These are phyloP conservation scores for Jacaranda mimosifolia DNA, from an alignment of 257 asterid genomes.

Conservation along the genomic window DNA sequence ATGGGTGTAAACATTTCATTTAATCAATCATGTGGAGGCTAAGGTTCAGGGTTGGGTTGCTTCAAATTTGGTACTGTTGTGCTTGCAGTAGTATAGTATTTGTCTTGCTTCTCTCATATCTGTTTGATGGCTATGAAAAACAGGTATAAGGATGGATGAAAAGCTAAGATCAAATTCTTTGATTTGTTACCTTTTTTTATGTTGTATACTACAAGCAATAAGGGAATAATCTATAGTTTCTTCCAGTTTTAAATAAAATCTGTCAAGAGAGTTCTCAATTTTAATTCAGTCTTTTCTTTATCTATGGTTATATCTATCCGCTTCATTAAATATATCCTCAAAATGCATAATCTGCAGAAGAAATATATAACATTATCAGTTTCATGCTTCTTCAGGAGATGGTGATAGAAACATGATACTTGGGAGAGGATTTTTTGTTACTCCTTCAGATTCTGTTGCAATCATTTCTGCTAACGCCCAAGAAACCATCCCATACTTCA, in stretches of 20 bases:
- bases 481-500: conserved; percentile 88
- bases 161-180: neutral
- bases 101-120: neutral
- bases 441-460: conserved; percentile 99
- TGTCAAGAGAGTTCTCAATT: neutral
- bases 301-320: neutral
- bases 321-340: conserved; percentile 8
- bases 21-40: neutral
- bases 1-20: neutral
- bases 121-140: neutral
- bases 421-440: conserved; percentile 87
- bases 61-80: neutral
- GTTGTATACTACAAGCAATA: neutral
- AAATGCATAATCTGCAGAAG: conserved; percentile 12
- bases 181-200: neutral
- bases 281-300: neutral
- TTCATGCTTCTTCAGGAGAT: conserved; percentile 69
- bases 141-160: neutral
- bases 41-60: neutral
- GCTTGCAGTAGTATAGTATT: too few species aligned
- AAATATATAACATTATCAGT: conserved; percentile 18
- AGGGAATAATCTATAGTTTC: neutral
- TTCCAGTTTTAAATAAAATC: neutral
- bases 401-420: conserved; percentile 99
- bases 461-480: conserved; percentile 95